phyloP scores from a whole-genome alignment of 805 yeast genomes.

The Yarrowia alimentaria region DNA sequence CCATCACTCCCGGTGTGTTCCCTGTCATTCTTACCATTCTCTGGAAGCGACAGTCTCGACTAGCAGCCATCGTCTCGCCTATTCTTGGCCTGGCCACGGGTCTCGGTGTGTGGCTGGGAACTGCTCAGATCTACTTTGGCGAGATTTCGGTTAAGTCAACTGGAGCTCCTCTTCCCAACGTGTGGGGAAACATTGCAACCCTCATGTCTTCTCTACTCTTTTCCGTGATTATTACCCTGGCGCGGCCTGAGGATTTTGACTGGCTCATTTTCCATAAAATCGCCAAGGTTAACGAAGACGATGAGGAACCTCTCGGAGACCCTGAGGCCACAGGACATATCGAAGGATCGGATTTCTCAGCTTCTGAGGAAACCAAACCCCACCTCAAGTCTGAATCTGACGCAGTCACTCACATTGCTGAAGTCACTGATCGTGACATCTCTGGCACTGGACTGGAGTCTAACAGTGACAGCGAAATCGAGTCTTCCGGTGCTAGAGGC shows the following conservation, averaged over 20 bases:
- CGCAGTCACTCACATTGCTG: no score
- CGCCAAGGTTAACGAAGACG: slow-evolving; percentile 3
- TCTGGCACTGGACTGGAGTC: slow-evolving; percentile 11
- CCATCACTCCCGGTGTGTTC: slow-evolving; percentile 46
- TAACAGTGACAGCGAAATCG: no score
- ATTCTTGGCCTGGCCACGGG: slow-evolving; percentile 28
- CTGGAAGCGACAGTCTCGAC: slow-evolving; percentile 41
- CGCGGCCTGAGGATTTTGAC: slow-evolving; percentile 46
- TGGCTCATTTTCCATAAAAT: slow-evolving; percentile 32
- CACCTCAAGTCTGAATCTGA: no score
- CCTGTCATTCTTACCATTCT: slow-evolving; percentile 49
- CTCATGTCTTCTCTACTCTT: slow-evolving; percentile 35
- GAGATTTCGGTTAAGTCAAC: slow-evolving; percentile 37
- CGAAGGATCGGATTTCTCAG: no score
- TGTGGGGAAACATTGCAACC: slow-evolving; percentile 38
- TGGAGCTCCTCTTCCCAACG: slow-evolving; percentile 22
- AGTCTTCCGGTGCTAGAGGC: no score
- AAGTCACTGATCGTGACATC: slow-evolving; percentile 1
- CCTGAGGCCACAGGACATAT: slow-evolving; percentile 11
- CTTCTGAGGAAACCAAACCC: no score
- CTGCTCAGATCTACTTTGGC: slow-evolving; percentile 35
- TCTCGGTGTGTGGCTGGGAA: slow-evolving; percentile 32
- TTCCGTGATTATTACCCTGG: slow-evolving; percentile 37
- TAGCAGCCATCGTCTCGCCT: slow-evolving; percentile 26
- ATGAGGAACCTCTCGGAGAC: not conserved